phyloP scores from a whole-genome alignment of 352 stramenopile genomes.

The Pythium vanterpoolii region DNA sequence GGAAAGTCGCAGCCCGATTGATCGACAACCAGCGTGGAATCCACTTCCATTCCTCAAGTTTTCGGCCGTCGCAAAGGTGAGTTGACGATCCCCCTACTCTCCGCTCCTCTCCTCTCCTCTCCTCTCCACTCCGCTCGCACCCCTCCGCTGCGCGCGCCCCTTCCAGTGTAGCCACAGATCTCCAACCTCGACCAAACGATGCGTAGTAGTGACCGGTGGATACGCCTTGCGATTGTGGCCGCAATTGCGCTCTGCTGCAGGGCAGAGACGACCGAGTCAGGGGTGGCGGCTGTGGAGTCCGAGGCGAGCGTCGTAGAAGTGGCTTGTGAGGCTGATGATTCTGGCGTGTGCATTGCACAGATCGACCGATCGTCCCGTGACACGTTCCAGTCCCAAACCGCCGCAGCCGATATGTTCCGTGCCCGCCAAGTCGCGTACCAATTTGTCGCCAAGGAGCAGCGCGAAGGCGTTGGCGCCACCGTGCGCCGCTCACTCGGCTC shows the following conservation, averaged over 20 bases:
- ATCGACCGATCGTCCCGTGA: too few species aligned
- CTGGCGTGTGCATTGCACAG: slow-evolving; percentile 5
- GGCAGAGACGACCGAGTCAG: neutral
- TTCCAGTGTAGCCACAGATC: neutral
- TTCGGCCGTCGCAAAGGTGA: neutral
- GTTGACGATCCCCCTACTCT: neutral
- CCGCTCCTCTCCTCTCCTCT: neutral
- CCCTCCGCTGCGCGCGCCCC: neutral
- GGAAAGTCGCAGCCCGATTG: neutral
- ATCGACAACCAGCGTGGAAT: neutral
- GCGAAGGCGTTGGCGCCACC: slow-evolving; percentile 49
- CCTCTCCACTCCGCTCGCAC: neutral
- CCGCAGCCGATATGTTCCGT: slow-evolving; percentile 20
- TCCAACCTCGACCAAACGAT: neutral
- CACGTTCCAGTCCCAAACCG: neutral
- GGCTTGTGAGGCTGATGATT: slow-evolving; percentile 1
- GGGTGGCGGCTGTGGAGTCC: neutral
- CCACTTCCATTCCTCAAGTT: slow-evolving; percentile 2
- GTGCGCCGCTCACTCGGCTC: slow-evolving; percentile 57
- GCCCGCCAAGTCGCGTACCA: slow-evolving; percentile 40
- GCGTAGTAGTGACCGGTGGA: neutral
- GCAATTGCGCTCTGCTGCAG: neutral
- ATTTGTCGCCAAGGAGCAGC: slow-evolving; percentile 52
- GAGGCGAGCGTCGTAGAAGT: neutral
- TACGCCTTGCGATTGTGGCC: neutral